Conservation (phyloP, 257 asterid genomes). For the Solanum okadae region DNA sequence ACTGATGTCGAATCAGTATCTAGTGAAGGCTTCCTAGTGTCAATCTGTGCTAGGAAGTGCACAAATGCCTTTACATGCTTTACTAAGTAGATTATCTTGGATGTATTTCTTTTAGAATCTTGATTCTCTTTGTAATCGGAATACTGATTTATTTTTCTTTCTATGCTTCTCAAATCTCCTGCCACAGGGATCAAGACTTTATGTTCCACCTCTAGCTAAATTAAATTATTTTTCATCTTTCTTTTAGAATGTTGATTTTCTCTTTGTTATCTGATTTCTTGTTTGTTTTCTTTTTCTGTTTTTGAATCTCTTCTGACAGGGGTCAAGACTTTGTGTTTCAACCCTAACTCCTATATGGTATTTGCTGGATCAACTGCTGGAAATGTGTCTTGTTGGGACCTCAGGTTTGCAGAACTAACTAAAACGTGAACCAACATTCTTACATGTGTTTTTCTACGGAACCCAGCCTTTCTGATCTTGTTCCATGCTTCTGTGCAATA, state of each 20-base stretch:
- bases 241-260: neutral
- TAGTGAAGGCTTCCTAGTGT: neutral
- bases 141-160: neutral
- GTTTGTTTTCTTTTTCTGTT: neutral
- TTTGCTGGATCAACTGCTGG: conserved; percentile 86
- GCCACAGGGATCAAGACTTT: conserved; percentile 45
- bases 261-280: neutral
- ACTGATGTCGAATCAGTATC: neutral
- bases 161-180: neutral
- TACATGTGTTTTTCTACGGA: neutral
- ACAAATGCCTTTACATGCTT: neutral
- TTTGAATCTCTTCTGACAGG: conserved; percentile 14
- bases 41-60: neutral
- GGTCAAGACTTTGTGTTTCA: conserved; percentile 58
- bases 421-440: neutral
- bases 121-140: neutral
- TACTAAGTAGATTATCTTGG: neutral
- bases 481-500: neutral
- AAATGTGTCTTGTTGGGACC: conserved; percentile 79
- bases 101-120: neutral
- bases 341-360: conserved; percentile 50
- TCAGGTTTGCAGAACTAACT: conserved; percentile 40
- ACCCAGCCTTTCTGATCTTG: neutral
- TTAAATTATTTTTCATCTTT: neutral
- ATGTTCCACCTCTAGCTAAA: conserved; percentile 47